These are phyloP conservation scores for Chlorella vulgaris DNA, from an alignment of 139 green algal species.

Conservation along the genomic window DNA sequence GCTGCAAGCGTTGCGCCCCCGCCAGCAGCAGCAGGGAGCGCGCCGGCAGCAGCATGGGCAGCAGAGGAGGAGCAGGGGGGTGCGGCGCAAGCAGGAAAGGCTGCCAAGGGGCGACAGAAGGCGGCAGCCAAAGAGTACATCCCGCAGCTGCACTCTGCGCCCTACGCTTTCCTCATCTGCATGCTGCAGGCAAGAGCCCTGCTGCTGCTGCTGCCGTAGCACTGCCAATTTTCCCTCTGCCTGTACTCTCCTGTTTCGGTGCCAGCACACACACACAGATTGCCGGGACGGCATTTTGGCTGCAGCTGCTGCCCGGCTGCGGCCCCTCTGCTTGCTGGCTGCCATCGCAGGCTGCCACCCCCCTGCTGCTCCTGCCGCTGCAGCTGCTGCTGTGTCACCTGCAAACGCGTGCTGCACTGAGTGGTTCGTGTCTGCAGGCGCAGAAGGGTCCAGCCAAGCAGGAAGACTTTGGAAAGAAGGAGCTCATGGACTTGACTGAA, in stretches of 20 bases:
- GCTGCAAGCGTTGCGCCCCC: neutral
- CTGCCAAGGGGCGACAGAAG: neutral
- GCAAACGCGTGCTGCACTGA: neutral
- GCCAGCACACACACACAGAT: no score
- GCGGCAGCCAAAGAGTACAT: slow-evolving; percentile 57
- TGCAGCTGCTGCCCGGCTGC: neutral
- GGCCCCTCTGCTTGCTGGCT: neutral
- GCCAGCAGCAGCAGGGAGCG: neutral
- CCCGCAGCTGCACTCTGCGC: slow-evolving; percentile 61
- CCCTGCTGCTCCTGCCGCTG: no score
- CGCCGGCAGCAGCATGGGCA: neutral
- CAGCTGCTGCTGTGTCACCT: no score
- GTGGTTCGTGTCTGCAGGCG: slow-evolving; percentile 1
- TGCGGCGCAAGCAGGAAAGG: neutral
- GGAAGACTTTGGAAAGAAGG: slow-evolving; percentile 58
- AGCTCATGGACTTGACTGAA: slow-evolving; percentile 64
- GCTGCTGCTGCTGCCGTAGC: neutral
- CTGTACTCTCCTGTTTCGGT: no score
- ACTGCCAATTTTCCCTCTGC: neutral
- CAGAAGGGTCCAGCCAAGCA: slow-evolving; percentile 28
- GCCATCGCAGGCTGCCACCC: neutral
- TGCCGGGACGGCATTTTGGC: no score
- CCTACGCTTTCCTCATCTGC: slow-evolving; percentile 76
- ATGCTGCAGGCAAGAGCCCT: slow-evolving; percentile 38
- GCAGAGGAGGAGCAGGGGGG: neutral